These are phyloP conservation scores for Amauroascus niger DNA, from an alignment of 2,329 filamentous ascomycete genomes.

Conservation along the genomic window DNA sequence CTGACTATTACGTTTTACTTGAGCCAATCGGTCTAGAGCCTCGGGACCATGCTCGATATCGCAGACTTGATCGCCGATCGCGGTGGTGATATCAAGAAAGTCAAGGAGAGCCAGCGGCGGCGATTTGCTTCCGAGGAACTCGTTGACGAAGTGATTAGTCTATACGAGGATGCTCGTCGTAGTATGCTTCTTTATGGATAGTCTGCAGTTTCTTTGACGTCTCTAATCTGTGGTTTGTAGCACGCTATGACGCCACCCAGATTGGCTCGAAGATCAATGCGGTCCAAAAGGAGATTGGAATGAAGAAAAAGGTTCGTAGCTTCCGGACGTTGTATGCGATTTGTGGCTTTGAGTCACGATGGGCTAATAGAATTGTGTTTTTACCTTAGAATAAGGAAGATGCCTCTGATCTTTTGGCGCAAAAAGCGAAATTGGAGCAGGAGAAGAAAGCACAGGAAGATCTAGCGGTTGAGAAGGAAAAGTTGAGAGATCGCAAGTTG, in stretches of 20 bases:
- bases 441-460: slow-evolving; percentile 73
- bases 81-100: slow-evolving; percentile 81
- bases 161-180: slow-evolving; percentile 77
- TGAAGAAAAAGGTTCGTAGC: slow-evolving; percentile 68
- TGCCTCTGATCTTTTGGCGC: slow-evolving; percentile 64
- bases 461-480: slow-evolving; percentile 64
- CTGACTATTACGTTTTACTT: neutral
- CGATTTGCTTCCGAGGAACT: slow-evolving; percentile 70
- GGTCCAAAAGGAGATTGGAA: slow-evolving; percentile 78
- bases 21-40: neutral
- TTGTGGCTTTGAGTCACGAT: neutral
- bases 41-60: slow-evolving; percentile 57
- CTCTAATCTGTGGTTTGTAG: slow-evolving; percentile 29
- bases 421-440: slow-evolving; percentile 69
- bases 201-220: neutral
- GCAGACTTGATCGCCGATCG: slow-evolving; percentile 74
- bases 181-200: slow-evolving; percentile 41
- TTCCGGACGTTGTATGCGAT: neutral
- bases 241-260: slow-evolving; percentile 68
- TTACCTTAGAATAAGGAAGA: slow-evolving; percentile 64
- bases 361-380: neutral
- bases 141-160: slow-evolving; percentile 80
- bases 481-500: slow-evolving; percentile 63
- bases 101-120: slow-evolving; percentile 81
- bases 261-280: slow-evolving; percentile 78